Percentiles rank a stretch among this genome's conserved stretches.
Evolutionary conservation across 2,329 filamentous ascomycete species (phyloP).

Genomic region (Botrytis deweyae): DNA sequence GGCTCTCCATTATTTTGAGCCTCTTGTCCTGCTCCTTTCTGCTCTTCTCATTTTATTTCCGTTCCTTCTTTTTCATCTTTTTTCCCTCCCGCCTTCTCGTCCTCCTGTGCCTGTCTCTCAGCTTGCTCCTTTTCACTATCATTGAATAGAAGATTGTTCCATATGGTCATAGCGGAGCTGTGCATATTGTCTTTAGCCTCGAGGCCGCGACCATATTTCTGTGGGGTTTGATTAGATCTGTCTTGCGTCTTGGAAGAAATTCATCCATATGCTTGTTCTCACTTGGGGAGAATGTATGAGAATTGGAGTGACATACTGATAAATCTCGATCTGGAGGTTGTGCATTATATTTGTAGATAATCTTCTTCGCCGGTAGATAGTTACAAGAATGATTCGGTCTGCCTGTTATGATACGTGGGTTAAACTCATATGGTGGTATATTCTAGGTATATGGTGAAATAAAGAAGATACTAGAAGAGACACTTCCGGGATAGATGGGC

Average conservation of each 20-base stretch:
- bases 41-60: background rate
- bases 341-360: too few relatives aligned
- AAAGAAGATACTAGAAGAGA: background rate
- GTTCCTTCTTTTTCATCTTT: background rate
- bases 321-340: too few relatives aligned
- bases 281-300: background rate
- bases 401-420: too few relatives aligned
- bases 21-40: background rate
- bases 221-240: background rate
- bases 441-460: background rate
- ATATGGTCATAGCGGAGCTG: too few relatives aligned
- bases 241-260: background rate
- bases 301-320: background rate
- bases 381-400: too few relatives aligned
- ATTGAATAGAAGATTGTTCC: too few relatives aligned
- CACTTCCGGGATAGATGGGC: background rate
- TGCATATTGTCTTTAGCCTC: background rate
- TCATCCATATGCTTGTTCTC: background rate
- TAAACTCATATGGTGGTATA: too few relatives aligned
- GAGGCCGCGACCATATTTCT: background rate
- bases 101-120: background rate
- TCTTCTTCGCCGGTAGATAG: too few relatives aligned
- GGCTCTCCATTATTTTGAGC: background rate
- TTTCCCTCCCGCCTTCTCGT: too few relatives aligned
- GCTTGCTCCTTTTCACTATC: too few relatives aligned